Evolutionary conservation across 306 rosid species (phyloP), one percentile per base, ranked within the genome.

Genomic region (Vicia villosa): DNA sequence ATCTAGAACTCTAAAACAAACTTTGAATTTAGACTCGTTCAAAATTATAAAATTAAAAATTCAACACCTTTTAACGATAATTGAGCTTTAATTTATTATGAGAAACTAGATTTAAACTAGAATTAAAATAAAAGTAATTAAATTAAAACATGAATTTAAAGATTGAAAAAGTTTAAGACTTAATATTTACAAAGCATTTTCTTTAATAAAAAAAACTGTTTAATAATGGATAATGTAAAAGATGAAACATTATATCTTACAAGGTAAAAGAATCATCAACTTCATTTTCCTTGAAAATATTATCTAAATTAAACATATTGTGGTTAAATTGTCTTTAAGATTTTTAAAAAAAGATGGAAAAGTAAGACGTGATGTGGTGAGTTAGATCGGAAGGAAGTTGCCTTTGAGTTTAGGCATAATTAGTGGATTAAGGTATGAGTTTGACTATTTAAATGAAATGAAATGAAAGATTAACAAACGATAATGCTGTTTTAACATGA

Each of bases 351-450:
- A 26, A 26, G 10, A 21, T 13, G 38, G 19, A 56, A 26, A 56
- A 26, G 62, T 26, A 12, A 26, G 30, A 26, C 62, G 19, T 13
- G 38, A 26, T 1, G 62, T 12, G 19, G 10, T 24, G 12, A 45
- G 16, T 45, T 45, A 12, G 19, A 5, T 56, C 13, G 38, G 20
- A 55, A 55, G 61, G 61, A 55, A 12, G 36, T 13, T 55, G 37
- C 10, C 36, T 55, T 55, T 22, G 17, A 55, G 16, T 2, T 55
- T 24, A 22, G 36, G 16, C 10, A 54, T 22, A 54, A 21, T 54
- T 54, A 54, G 30, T 54, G 59, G 34, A 21, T 52, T 22, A 54
- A 21, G 28, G 57, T 51, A 20, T 51, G 61, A 24, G 36, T 55
- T 55, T 55, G 38, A 55, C 61, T 24, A 55, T 55, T 55, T 24